These are phyloP conservation scores for Tetrapyrgos nigripes DNA, from an alignment of 1,284 basidiomycete genomes.

Conservation along the genomic window DNA sequence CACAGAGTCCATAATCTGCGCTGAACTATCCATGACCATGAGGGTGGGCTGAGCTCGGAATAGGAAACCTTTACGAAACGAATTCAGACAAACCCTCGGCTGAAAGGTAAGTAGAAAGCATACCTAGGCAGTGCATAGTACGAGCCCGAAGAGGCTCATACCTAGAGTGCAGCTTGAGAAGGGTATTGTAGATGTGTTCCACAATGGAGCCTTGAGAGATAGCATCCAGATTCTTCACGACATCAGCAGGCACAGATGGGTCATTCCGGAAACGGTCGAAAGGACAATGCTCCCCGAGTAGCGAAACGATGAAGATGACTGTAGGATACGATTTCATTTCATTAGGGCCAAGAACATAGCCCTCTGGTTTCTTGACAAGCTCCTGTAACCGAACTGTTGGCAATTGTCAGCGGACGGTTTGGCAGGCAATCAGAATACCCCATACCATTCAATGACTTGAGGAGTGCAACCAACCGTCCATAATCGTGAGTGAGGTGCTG, in stretches of 20 bases:
- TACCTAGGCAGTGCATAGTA: slow-evolving; percentile 85
- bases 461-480: slow-evolving; percentile 72
- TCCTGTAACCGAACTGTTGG: slow-evolving; percentile 60
- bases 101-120: slow-evolving; percentile 20
- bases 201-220: slow-evolving; percentile 73
- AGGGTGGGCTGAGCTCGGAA: slow-evolving; percentile 92
- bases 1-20: slow-evolving; percentile 88
- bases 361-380: slow-evolving; percentile 45
- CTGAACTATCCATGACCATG: slow-evolving; percentile 82
- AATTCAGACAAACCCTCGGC: slow-evolving; percentile 1
- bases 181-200: slow-evolving; percentile 81
- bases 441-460: slow-evolving; percentile 85
- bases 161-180: slow-evolving; percentile 76
- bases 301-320: slow-evolving; percentile 81
- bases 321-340: slow-evolving; percentile 57
- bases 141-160: slow-evolving; percentile 63
- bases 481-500: slow-evolving; percentile 89
- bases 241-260: slow-evolving; percentile 60
- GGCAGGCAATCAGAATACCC: not conserved
- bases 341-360: slow-evolving; percentile 35
- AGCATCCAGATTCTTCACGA: slow-evolving; percentile 46
- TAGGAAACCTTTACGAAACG: slow-evolving; percentile 69
- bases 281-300: slow-evolving; percentile 89
- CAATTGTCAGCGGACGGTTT: slow-evolving; percentile 24
- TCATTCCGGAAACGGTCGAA: slow-evolving; percentile 79